A percentile compares a stretch with the other conserved stretches of the same genome.
Evolutionary conservation across 768 basidiomycete genomes (phyloP).

Genomic region (Dendrothele bispora): DNA sequence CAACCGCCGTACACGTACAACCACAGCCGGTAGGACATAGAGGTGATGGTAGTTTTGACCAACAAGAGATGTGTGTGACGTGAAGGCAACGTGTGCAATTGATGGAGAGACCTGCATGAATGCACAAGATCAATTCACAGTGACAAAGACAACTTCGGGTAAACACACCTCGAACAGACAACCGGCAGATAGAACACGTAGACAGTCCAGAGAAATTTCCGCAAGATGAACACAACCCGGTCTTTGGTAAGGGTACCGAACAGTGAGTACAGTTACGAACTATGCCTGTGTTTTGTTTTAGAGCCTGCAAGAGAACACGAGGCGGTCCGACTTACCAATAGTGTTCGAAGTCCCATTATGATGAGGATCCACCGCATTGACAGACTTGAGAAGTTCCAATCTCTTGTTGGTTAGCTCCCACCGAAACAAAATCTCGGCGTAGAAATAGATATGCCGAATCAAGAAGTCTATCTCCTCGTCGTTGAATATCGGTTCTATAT

Average conservation of each 20-base stretch:
- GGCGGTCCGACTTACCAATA: constrained; percentile 30
- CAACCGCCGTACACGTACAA: constrained; percentile 55
- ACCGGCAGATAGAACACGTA: constrained; percentile 70
- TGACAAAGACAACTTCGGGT: neutral
- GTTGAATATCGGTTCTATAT: constrained; percentile 3
- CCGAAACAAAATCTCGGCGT: constrained; percentile 72
- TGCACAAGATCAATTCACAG: neutral
- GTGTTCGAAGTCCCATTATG: constrained; percentile 18
- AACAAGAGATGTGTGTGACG: constrained; percentile 66
- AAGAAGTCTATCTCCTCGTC: neutral
- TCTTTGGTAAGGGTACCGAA: constrained; percentile 30
- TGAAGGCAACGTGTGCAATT: constrained; percentile 65
- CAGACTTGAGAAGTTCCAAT: constrained; percentile 70
- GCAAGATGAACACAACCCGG: constrained; percentile 43
- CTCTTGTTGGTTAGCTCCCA: constrained; percentile 76
- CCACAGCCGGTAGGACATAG: constrained; percentile 71
- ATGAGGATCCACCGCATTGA: constrained; percentile 41
- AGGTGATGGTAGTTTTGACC: constrained; percentile 48
- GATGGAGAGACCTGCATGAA: constrained; percentile 57
- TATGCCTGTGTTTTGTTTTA: constrained; percentile 36
- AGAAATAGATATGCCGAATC: constrained; percentile 56
- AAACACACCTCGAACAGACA: constrained; percentile 70
- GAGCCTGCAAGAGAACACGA: constrained; percentile 3
- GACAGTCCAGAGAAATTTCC: constrained; percentile 43
- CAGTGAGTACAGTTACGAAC: constrained; percentile 50